These are phyloP conservation scores for Hanseniaspora meyeri DNA, from an alignment of 805 yeast genomes.

Conservation along the genomic window DNA sequence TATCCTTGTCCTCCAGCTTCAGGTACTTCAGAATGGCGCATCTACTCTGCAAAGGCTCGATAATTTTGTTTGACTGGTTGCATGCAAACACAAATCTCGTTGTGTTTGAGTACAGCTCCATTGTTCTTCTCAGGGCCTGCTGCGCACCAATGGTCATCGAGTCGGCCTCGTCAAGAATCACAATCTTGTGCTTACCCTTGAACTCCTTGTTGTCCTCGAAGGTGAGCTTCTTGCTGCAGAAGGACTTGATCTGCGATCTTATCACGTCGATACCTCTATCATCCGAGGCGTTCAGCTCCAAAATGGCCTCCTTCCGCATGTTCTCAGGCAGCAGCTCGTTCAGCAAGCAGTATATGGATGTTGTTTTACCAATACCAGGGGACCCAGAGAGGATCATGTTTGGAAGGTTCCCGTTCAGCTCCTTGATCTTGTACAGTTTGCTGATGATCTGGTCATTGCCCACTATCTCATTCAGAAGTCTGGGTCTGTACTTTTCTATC, in stretches of 20 bases:
- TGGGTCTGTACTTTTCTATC: slow-evolving; percentile 96
- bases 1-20: slow-evolving; percentile 72
- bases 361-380: slow-evolving; percentile 97
- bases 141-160: slow-evolving; percentile 96
- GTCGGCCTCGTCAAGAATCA: slow-evolving; percentile 91
- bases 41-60: slow-evolving; percentile 91
- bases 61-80: slow-evolving; percentile 85
- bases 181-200: slow-evolving; percentile 74
- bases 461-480: slow-evolving; percentile 65
- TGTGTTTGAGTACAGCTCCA: slow-evolving; percentile 91
- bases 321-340: slow-evolving; percentile 59
- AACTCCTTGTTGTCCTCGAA: slow-evolving; percentile 40
- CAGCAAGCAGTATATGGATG: slow-evolving; percentile 84
- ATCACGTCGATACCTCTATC: slow-evolving; percentile 97
- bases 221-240: slow-evolving; percentile 86
- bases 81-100: slow-evolving; percentile 98
- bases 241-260: slow-evolving; percentile 81
- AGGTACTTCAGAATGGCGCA: slow-evolving; percentile 87
- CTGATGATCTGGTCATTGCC: slow-evolving; percentile 88
- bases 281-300: slow-evolving; percentile 91
- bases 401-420: slow-evolving; percentile 91
- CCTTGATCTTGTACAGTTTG: slow-evolving; percentile 61
- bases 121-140: slow-evolving; percentile 83
- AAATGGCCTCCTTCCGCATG: slow-evolving; percentile 63
- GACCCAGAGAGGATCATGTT: slow-evolving; percentile 90